Conservation (phyloP, 2,329 filamentous ascomycete genomes). For the Cercospora sp. region DNA sequence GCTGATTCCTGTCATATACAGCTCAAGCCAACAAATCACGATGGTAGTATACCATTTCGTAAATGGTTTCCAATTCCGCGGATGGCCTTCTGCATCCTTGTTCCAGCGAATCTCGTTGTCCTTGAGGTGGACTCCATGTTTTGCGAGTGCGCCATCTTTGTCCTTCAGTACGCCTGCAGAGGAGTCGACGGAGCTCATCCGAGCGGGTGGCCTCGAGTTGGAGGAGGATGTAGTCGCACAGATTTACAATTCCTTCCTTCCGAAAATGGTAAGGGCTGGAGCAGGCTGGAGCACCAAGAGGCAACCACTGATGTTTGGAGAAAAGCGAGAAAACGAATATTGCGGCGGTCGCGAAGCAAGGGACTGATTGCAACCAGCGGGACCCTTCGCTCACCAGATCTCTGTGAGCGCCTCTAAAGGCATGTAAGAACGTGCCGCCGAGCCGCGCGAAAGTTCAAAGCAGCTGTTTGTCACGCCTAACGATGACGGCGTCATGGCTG, state of each 20-base stretch:
- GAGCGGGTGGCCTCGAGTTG: neutral
- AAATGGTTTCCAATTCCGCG: conserved; percentile 19
- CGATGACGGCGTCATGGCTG: neutral
- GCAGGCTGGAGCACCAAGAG: neutral
- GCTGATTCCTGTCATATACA: conserved; percentile 28
- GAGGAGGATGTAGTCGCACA: neutral
- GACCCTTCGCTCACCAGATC: neutral
- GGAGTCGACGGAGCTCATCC: conserved; percentile 10
- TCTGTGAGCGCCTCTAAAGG: neutral
- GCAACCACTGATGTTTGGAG: neutral
- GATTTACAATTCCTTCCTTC: neutral
- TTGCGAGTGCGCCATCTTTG: neutral
- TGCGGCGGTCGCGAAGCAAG: conserved; percentile 1
- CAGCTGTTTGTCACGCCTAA: neutral
- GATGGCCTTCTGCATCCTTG: conserved; percentile 20
- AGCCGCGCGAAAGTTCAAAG: neutral
- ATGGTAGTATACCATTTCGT: conserved; percentile 23
- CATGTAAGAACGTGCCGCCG: neutral
- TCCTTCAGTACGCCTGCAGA: neutral
- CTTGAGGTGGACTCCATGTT: conserved; percentile 22
- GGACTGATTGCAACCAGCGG: neutral
- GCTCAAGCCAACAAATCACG: conserved; percentile 24
- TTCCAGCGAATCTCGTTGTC: conserved; percentile 24
- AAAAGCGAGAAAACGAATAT: neutral
- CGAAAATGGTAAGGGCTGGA: neutral